phyloP scores from a whole-genome alignment of 306 rosid genomes.

The Cicer yamashitae region DNA sequence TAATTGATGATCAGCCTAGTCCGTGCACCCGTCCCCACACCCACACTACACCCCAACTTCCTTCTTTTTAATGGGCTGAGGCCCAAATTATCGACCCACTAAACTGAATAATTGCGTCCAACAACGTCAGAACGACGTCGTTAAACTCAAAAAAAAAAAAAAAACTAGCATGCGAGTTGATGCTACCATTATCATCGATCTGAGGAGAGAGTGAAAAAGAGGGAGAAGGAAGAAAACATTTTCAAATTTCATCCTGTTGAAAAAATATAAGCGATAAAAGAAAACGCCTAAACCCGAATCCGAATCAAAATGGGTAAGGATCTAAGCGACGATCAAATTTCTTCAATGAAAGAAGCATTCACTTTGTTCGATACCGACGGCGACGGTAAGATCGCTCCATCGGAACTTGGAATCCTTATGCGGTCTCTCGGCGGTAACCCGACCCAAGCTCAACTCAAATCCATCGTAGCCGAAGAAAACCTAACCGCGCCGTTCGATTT shows the following conservation, averaged over 20 bases:
- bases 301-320: slow-evolving; percentile 73
- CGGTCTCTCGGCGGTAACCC: slow-evolving; percentile 97
- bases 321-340: slow-evolving; percentile 90
- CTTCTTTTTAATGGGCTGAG: slow-evolving; percentile 25
- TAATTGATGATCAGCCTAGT: slow-evolving; percentile 7
- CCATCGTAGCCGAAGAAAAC: slow-evolving; percentile 79
- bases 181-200: background rate
- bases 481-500: slow-evolving; percentile 86
- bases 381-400: slow-evolving; percentile 91
- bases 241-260: slow-evolving; percentile 13
- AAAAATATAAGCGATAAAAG: background rate
- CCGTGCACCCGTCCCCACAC: slow-evolving; percentile 7
- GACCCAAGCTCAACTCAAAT: slow-evolving; percentile 93
- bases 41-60: background rate
- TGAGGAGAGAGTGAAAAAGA: background rate
- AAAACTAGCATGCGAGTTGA: background rate
- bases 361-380: slow-evolving; percentile 86
- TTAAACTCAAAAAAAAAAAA: background rate
- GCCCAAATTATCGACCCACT: background rate
- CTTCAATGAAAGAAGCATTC: slow-evolving; percentile 97
- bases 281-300: slow-evolving; percentile 24
- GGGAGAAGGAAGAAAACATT: background rate
- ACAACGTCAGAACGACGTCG: slow-evolving; percentile 35
- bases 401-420: slow-evolving; percentile 98
- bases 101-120: background rate